phyloP scores from a whole-genome alignment of 371 early-diverging fungal genomes.

The Cokeromyces recurvatus region DNA sequence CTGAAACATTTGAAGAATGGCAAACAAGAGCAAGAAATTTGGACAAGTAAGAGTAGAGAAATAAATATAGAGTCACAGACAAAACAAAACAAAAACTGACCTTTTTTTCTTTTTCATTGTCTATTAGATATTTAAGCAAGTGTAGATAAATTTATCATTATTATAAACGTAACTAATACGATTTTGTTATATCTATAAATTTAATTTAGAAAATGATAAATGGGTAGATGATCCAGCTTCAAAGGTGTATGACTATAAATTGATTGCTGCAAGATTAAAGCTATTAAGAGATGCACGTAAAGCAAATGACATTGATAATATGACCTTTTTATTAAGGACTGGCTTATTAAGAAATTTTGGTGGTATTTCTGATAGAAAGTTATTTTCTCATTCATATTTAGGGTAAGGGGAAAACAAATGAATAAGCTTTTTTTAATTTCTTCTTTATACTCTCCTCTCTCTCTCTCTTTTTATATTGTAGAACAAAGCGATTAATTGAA shows the following conservation, averaged over 20 bases:
- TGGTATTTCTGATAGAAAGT: conserved; percentile 61
- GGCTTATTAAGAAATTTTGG: conserved; percentile 68
- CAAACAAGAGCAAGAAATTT: conserved; percentile 45
- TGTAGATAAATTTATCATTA: conserved; percentile 11
- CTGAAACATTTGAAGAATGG: conserved; percentile 61
- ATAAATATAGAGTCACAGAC: not conserved
- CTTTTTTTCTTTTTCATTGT: too few species aligned
- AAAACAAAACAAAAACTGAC: too few species aligned
- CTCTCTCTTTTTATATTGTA: conserved; percentile 3
- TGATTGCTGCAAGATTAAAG: conserved; percentile 53
- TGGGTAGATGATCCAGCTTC: conserved; percentile 54
- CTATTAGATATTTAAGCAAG: too few species aligned
- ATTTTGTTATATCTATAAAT: not conserved
- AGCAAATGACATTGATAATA: conserved; percentile 48
- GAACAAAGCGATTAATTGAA: conserved; percentile 68
- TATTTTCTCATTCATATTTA: conserved; percentile 54
- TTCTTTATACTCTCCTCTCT: too few species aligned
- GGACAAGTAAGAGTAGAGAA: conserved; percentile 27
- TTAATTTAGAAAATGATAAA: conserved; percentile 43
- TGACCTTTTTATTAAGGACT: conserved; percentile 61
- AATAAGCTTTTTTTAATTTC: not conserved
- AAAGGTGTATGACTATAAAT: conserved; percentile 62
- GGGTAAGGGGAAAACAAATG: conserved; percentile 36
- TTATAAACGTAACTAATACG: not conserved
- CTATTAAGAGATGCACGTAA: conserved; percentile 49